These are phyloP conservation scores for Beauveria sp. DNA, from an alignment of 2,329 filamentous ascomycete genomes.

Conservation along the genomic window DNA sequence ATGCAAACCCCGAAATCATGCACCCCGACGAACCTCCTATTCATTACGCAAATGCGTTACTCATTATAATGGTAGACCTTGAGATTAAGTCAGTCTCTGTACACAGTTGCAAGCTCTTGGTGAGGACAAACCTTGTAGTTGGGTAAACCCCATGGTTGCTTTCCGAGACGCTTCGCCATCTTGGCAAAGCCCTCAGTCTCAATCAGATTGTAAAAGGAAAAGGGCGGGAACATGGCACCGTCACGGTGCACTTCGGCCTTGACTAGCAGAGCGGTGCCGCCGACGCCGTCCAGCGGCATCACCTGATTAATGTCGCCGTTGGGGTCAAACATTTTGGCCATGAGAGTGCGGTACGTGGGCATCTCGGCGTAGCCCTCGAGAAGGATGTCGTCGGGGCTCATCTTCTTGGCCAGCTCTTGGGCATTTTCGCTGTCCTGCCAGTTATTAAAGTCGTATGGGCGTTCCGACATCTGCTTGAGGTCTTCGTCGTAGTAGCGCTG, in stretches of 20 bases:
- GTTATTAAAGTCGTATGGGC: conserved; percentile 94
- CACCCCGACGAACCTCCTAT: conserved; percentile 2
- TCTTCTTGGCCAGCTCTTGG: conserved; percentile 62
- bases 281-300: conserved; percentile 82
- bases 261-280: conserved; percentile 84
- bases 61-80: conserved; percentile 10
- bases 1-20: conserved; percentile 1
- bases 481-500: conserved; percentile 70
- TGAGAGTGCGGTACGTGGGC: conserved; percentile 82
- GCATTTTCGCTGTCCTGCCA: conserved; percentile 88
- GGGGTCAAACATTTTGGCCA: conserved; percentile 70
- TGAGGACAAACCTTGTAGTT: conserved; percentile 77
- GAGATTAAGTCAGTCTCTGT: conserved; percentile 6
- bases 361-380: conserved; percentile 90
- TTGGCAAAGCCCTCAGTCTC: conserved; percentile 98
- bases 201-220: conserved; percentile 92
- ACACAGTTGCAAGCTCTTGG: background rate
- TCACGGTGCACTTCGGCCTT: conserved; percentile 96
- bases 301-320: conserved; percentile 51
- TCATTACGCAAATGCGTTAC: conserved; percentile 11
- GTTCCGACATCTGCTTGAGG: conserved; percentile 61
- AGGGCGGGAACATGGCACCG: conserved; percentile 96
- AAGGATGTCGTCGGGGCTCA: conserved; percentile 88
- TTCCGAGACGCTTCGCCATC: conserved; percentile 86
- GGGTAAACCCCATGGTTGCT: conserved; percentile 78